These are phyloP conservation scores for Dalbergia cultrata DNA, from an alignment of 306 rosid species.

Conservation along the genomic window DNA sequence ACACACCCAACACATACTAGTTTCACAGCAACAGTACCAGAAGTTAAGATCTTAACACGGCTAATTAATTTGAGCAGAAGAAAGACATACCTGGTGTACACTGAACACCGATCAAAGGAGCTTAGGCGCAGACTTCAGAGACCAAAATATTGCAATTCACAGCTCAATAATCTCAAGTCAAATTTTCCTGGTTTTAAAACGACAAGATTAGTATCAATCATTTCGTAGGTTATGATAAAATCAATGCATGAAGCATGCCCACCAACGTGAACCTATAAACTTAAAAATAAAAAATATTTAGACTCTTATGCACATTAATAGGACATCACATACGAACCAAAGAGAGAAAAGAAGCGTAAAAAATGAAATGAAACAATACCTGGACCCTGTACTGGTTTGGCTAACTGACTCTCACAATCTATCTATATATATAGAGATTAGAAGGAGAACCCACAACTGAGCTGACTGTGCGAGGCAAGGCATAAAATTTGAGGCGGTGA, in stretches of 20 bases:
- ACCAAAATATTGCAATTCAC: constrained; percentile 22
- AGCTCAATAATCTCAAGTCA: neutral
- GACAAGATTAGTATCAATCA: neutral
- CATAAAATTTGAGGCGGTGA: constrained; percentile 42
- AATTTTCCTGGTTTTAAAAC: neutral
- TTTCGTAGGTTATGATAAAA: constrained; percentile 34
- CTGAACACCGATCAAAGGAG: constrained; percentile 14
- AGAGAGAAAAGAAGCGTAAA: neutral
- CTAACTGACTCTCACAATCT: constrained; percentile 14
- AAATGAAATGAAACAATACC: constrained; percentile 39
- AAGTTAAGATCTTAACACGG: constrained; percentile 12
- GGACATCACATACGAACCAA: neutral
- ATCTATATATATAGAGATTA: constrained; percentile 31
- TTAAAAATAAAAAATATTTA: constrained; percentile 4
- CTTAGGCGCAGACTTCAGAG: neutral
- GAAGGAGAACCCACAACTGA: constrained; percentile 49
- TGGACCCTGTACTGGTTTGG: constrained; percentile 34
- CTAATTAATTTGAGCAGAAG: constrained; percentile 19
- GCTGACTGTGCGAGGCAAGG: constrained; percentile 46
- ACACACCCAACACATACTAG: constrained; percentile 12
- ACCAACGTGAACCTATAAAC: neutral
- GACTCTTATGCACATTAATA: constrained; percentile 16
- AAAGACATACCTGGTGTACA: constrained; percentile 37
- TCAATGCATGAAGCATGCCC: constrained; percentile 41
- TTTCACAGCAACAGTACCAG: constrained; percentile 32